These are phyloP conservation scores for Fraxinus albicans DNA, from an alignment of 305 asterid genomes.

Conservation along the genomic window DNA sequence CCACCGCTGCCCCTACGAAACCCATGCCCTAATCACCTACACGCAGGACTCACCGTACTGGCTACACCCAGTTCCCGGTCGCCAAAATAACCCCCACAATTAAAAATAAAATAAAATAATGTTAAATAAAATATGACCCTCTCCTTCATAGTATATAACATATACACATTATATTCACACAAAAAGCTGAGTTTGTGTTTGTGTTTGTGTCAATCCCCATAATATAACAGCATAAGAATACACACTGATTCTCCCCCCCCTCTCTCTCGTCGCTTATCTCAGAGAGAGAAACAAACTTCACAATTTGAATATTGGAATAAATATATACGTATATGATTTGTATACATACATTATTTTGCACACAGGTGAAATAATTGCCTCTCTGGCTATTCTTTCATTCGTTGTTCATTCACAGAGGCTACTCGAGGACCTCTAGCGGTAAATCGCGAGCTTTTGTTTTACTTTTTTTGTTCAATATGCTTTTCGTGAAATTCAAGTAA, in stretches of 20 bases:
- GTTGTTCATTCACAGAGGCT: slow-evolving; percentile 25
- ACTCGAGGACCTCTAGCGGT: slow-evolving; percentile 39
- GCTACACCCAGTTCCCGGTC: slow-evolving; percentile 23
- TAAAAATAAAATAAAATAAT: background rate
- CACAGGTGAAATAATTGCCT: slow-evolving; percentile 36
- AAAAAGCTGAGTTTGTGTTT: background rate
- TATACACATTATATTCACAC: background rate
- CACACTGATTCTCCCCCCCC: slow-evolving; percentile 22
- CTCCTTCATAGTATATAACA: background rate
- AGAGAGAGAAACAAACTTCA: slow-evolving; percentile 8
- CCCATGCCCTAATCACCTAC: slow-evolving; percentile 16
- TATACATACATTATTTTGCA: slow-evolving; percentile 26
- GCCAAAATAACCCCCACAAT: background rate
- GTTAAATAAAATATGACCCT: background rate
- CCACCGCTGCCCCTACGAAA: background rate
- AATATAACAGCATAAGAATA: background rate
- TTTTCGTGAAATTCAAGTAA: slow-evolving; percentile 57
- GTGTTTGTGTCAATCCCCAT: slow-evolving; percentile 10
- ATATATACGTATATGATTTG: slow-evolving; percentile 17
- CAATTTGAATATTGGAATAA: slow-evolving; percentile 22
- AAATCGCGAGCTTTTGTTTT: slow-evolving; percentile 23
- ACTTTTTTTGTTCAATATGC: slow-evolving; percentile 20
- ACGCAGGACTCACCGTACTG: slow-evolving; percentile 3
- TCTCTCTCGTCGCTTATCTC: background rate
- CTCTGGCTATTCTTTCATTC: slow-evolving; percentile 32